These are phyloP conservation scores for Bodo saltans DNA, from an alignment of 78 protist genomes.

Conservation along the genomic window DNA sequence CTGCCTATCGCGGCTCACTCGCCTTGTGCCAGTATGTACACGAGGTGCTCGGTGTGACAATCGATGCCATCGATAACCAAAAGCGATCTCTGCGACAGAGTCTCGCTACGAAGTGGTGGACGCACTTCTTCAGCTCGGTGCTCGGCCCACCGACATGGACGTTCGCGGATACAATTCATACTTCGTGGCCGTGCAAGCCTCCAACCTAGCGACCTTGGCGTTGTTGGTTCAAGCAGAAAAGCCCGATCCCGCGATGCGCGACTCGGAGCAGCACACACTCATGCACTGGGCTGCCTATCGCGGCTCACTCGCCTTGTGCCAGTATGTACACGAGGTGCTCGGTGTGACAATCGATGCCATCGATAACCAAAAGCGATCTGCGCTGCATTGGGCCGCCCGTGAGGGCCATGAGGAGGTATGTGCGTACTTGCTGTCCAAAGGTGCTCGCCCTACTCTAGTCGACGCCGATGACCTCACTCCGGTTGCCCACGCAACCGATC, in stretches of 20 bases:
- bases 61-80: too few relatives aligned
- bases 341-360: neutral
- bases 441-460: neutral
- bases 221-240: neutral
- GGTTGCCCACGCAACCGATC: neutral
- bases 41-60: neutral
- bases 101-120: neutral
- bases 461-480: slow-evolving; percentile 4
- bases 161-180: neutral
- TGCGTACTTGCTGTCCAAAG: neutral
- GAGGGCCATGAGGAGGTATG: neutral
- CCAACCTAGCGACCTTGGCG: neutral
- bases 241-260: neutral
- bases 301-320: neutral
- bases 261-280: neutral
- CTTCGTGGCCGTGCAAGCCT: neutral
- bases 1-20: neutral
- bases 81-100: neutral
- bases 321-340: slow-evolving; percentile 5
- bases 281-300: slow-evolving; percentile 17
- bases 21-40: neutral
- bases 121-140: neutral
- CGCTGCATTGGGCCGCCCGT: slow-evolving; percentile 26
- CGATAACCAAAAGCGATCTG: neutral
- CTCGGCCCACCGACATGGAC: neutral